Percentiles rank a stretch among this genome's conserved stretches.
These are phyloP conservation scores for Sporobolomyces roseus DNA, from an alignment of 768 basidiomycete species.

Conservation along the genomic window DNA sequence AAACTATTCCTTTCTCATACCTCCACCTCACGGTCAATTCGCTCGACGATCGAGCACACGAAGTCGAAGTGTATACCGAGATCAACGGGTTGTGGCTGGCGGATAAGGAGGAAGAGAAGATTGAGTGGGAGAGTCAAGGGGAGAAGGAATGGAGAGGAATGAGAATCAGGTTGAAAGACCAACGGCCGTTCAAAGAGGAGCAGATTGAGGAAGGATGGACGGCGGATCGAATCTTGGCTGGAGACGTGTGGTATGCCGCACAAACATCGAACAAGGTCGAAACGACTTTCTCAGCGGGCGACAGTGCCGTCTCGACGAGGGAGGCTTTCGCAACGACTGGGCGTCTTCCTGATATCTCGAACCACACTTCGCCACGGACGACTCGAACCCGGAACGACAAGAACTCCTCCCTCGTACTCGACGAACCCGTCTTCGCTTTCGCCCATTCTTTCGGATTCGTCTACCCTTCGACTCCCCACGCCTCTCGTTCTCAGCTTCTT, in stretches of 20 bases:
- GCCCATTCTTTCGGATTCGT: constrained; percentile 24
- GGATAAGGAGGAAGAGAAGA: constrained; percentile 28
- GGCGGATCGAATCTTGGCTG: constrained; percentile 28
- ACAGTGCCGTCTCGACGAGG: constrained; percentile 17
- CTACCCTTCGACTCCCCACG: not conserved
- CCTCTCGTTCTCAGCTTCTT: constrained; percentile 16
- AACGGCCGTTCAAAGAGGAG: constrained; percentile 28
- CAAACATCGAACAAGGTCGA: not conserved
- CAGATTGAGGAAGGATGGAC: constrained; percentile 7
- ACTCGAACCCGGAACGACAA: not conserved
- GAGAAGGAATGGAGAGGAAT: constrained; percentile 11
- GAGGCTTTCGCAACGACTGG: constrained; percentile 13
- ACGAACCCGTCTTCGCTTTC: constrained; percentile 39
- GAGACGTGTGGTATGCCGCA: constrained; percentile 31
- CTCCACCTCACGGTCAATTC: constrained; percentile 23
- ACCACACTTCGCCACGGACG: constrained; percentile 2
- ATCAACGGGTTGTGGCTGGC: constrained; percentile 31
- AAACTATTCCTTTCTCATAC: constrained; percentile 42
- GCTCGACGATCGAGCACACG: constrained; percentile 16
- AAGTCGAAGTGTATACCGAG: constrained; percentile 36
- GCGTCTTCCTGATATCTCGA: not conserved
- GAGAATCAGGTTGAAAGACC: constrained; percentile 6
- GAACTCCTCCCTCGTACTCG: not conserved
- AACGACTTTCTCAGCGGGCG: constrained; percentile 23
- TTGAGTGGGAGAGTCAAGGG: constrained; percentile 21